Evolutionary conservation across 257 asterid species (phyloP), one percentile per base, ranked within the genome.

Genomic region (Nicotiana otophora): DNA sequence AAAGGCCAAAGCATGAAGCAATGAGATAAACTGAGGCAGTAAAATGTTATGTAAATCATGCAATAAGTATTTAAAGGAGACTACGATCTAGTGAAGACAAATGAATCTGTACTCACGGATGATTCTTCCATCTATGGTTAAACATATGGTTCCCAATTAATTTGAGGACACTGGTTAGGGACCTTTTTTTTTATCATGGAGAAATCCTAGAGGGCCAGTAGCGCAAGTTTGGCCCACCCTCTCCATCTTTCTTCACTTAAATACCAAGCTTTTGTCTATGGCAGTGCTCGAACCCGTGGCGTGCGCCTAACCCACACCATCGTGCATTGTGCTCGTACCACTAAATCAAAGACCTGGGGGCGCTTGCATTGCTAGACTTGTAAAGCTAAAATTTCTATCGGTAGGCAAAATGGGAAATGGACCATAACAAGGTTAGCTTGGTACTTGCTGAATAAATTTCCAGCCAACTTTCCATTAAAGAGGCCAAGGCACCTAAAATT

Each of bases 401-500:
- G 7, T 72, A 26, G 39, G 61, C 15, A 70, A 30, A 72, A 72
- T 12, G 39, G 79, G 14, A 74, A 74, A 74, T 14, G 62, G 61
- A 72, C 78, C 20, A 72, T 72, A 72, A 72, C 60, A 72, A 8
- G 36, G 7, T 46, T 23, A 72, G 60, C 34, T 20, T 20, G 19
- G 78, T 39, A 72, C 14, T 69, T 69, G 60, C 61, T 72, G 78
- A 72, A 72, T 20, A 55, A 61, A 72, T 20, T 74, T 31, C 42
- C 80, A 26, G 16, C n/a, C 80, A 74, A 79, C 77, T 68, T 68
- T 82, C 64, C 65, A 33, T 46, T 70, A 70, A 78, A 69, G 67
- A 33, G 26, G 39, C 62, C 60, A 53, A 63, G 17, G 39, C 65
- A 20, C 58, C 64, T 26, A 26, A 63, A 54, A n/a, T 34, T 61